Base-by-base conservation (phyloP, 805 yeast species). In the Tetrapisispora arboricola region DNA sequence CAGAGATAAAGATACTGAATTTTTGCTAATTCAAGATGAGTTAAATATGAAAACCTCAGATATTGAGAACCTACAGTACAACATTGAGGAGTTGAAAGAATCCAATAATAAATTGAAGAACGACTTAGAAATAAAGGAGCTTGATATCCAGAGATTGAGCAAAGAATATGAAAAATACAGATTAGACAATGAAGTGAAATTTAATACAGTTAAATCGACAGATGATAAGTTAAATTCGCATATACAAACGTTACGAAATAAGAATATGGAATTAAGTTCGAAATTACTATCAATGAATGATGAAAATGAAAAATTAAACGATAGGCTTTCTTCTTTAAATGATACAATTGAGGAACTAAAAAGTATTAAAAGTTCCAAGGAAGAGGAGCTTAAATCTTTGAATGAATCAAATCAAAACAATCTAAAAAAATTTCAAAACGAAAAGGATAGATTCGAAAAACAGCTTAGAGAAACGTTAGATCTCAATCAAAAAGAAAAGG, bases 301-400 rank as follows among this genome's bases (percentile, higher is more conserved):
- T 8, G 43, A 35, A 25, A 26, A 26, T 15, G 22, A 36, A 36
- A 35, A 32, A 25, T 15, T 28, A 6, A 16, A 29, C 20, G 26
- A 21, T 16, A 29, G 29, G 21, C 9, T 36, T 12, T 12, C 13
- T 12, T 8, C 33, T 4, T 11, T 36, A 16, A 29, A 36, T 6
- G 13, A 36, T 26, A 26, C 9, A 4, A 18, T 35, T 12, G 38
- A 35, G 19, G 45, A 46, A 34, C 34, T 48, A 16, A 39, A 37
- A 20, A 15, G 25, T 12, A 28, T 40, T 4, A 44, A 27, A 24
- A 18, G 10, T 4, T 8, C 3, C 21, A 24, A 38, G 6, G 12
- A 18, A 15, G n/a, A 25, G 6, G 30, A 25, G 4, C 17, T 18
- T 8, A 34, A 16, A 24, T 17, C 30, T 4, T 11, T 22, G 4